A percentile compares a stretch with the other conserved stretches of the same genome.
Evolutionary conservation across 768 basidiomycete genomes (phyloP).

Genomic region (Lentinula raphanica): DNA sequence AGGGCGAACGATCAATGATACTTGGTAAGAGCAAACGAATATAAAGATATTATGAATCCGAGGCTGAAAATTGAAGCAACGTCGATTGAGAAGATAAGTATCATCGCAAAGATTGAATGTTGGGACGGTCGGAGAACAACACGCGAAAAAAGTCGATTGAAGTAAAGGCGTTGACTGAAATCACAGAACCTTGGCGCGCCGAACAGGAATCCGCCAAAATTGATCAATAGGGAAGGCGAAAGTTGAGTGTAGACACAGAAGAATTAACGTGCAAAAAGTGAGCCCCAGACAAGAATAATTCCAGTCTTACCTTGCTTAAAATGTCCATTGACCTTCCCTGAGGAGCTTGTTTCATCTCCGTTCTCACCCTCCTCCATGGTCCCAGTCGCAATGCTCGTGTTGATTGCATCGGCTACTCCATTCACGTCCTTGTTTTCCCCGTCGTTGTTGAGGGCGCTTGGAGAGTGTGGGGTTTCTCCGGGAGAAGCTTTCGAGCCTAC

Average conservation of each 20-base stretch:
- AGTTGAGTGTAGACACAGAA: no score
- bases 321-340: not conserved
- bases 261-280: not conserved
- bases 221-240: no score
- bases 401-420: conserved; percentile 1
- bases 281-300: not conserved
- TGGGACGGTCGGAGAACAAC: no score
- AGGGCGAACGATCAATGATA: not conserved
- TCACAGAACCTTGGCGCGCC: no score
- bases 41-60: no score
- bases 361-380: not conserved
- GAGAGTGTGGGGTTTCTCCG: not conserved
- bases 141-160: no score
- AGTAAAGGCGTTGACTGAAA: no score
- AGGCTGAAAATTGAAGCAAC: no score
- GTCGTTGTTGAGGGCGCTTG: not conserved
- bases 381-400: not conserved
- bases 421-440: not conserved
- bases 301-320: not conserved
- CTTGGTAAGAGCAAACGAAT: not conserved
- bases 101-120: no score
- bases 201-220: no score
- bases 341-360: not conserved
- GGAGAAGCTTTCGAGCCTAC: not conserved
- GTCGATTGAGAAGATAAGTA: no score